A percentile compares a stretch with the other conserved stretches of the same genome.
phyloP scores from a whole-genome alignment of 2,329 filamentous ascomycete genomes.

The Ophiostoma populinum region DNA sequence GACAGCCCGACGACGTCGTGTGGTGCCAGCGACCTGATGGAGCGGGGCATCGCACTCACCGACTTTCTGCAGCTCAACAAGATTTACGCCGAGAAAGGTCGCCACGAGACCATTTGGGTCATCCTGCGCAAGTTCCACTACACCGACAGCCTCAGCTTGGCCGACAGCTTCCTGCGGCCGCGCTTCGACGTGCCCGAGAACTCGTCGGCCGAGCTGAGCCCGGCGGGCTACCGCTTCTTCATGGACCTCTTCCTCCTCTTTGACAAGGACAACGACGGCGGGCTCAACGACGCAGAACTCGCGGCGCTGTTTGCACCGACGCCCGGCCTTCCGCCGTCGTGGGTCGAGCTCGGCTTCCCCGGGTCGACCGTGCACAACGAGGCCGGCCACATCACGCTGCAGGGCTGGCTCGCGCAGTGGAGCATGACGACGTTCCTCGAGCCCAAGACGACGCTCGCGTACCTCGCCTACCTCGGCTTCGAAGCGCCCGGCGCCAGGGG shows the following conservation, averaged over 20 bases:
- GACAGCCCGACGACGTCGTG: neutral
- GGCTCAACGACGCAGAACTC: constrained; percentile 72
- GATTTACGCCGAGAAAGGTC: constrained; percentile 90
- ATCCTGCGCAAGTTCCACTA: constrained; percentile 92
- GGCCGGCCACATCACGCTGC: constrained; percentile 83
- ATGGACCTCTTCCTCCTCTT: constrained; percentile 90
- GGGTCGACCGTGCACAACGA: constrained; percentile 91
- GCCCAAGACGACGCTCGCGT: constrained; percentile 86
- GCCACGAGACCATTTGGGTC: constrained; percentile 97
- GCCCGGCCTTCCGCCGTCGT: constrained; percentile 71
- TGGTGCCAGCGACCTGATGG: constrained; percentile 11
- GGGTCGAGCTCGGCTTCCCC: constrained; percentile 79
- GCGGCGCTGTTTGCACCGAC: constrained; percentile 81
- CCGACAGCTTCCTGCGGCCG: constrained; percentile 79
- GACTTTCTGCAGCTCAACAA: constrained; percentile 88
- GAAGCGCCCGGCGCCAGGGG: constrained; percentile 36
- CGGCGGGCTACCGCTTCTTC: constrained; percentile 85
- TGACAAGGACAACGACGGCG: constrained; percentile 95
- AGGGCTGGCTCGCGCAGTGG: constrained; percentile 98
- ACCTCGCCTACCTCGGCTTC: constrained; percentile 90
- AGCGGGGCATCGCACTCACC: constrained; percentile 59
- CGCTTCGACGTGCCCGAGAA: constrained; percentile 89
- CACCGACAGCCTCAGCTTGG: constrained; percentile 82
- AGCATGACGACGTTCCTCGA: constrained; percentile 98
- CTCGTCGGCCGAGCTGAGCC: constrained; percentile 84